A percentile compares a stretch with the other conserved stretches of the same genome.
Conservation (phyloP, 2,329 filamentous ascomycete species). For the Fonsecaea pedrosoi region DNA sequence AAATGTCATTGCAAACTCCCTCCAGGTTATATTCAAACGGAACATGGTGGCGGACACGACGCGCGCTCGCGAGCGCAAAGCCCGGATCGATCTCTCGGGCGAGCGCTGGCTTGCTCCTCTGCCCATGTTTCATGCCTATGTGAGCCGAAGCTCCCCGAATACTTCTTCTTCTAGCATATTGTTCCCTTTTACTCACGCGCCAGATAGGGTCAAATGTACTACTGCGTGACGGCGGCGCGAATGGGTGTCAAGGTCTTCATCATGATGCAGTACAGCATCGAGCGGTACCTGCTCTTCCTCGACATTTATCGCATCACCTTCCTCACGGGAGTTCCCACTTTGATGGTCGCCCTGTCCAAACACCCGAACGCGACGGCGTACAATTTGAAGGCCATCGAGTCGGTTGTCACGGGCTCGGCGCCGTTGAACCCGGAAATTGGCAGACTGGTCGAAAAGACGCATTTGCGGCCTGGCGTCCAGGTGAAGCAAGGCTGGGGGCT, state of each 20-base stretch:
- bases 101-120: conserved; percentile 23
- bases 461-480: conserved; percentile 10
- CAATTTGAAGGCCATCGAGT: conserved; percentile 19
- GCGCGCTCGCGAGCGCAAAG: neutral
- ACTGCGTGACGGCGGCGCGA: conserved; percentile 15
- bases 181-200: neutral
- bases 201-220: conserved; percentile 16
- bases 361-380: conserved; percentile 7
- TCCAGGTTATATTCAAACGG: conserved; percentile 13
- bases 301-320: conserved; percentile 18
- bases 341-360: conserved; percentile 4
- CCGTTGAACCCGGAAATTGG: conserved; percentile 18
- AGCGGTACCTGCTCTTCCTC: conserved; percentile 16
- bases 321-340: conserved; percentile 16
- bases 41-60: conserved; percentile 3
- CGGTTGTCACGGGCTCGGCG: conserved; percentile 17
- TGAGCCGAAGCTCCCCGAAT: neutral
- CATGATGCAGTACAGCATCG: conserved; percentile 17
- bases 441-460: conserved; percentile 14
- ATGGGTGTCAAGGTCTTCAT: conserved; percentile 24
- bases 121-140: conserved; percentile 23
- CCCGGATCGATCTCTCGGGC: neutral
- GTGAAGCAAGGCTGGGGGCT: conserved; percentile 38
- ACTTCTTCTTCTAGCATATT: neutral
- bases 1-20: conserved; percentile 24